Conservation (phyloP, 495 filamentous ascomycete species). For the Extremus antarcticus region DNA sequence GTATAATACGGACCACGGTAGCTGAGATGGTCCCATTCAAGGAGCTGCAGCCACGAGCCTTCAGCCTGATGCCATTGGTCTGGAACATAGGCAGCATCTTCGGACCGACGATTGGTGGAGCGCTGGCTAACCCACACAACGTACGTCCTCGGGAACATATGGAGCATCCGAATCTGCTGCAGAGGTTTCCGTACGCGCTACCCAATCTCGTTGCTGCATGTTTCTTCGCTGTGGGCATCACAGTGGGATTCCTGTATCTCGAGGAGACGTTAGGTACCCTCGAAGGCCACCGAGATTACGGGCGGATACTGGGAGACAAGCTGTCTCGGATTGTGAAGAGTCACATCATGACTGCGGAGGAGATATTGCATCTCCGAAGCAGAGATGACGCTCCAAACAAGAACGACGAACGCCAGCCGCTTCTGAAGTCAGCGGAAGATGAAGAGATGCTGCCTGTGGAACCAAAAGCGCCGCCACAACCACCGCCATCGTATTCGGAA, state of each 20-base stretch:
- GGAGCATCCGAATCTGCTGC: constrained; percentile 46
- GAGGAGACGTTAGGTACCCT: constrained; percentile 64
- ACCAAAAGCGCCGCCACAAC: constrained; percentile 21
- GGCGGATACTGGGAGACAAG: constrained; percentile 51
- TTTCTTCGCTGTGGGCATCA: constrained; percentile 64
- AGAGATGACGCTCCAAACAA: constrained; percentile 1
- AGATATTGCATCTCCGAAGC: constrained; percentile 12
- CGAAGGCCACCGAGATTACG: constrained; percentile 54
- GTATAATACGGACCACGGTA: constrained; percentile 59
- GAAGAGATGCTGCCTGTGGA: neutral
- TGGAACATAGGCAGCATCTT: constrained; percentile 76
- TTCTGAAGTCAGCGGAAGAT: constrained; percentile 16
- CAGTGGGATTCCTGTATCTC: constrained; percentile 60
- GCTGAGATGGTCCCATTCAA: constrained; percentile 70
- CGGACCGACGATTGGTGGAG: constrained; percentile 78
- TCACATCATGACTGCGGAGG: constrained; percentile 14
- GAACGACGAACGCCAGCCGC: constrained; percentile 21
- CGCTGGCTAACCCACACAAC: constrained; percentile 63
- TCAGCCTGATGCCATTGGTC: constrained; percentile 73
- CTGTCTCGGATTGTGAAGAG: constrained; percentile 19
- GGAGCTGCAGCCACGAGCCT: constrained; percentile 70
- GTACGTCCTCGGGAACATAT: constrained; percentile 54
- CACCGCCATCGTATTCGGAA: constrained; percentile 41
- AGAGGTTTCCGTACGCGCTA: constrained; percentile 65
- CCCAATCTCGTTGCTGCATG: constrained; percentile 67